Evolutionary conservation across 2,329 filamentous ascomycete genomes (phyloP).

Genomic region (Xylariaceae sp.): DNA sequence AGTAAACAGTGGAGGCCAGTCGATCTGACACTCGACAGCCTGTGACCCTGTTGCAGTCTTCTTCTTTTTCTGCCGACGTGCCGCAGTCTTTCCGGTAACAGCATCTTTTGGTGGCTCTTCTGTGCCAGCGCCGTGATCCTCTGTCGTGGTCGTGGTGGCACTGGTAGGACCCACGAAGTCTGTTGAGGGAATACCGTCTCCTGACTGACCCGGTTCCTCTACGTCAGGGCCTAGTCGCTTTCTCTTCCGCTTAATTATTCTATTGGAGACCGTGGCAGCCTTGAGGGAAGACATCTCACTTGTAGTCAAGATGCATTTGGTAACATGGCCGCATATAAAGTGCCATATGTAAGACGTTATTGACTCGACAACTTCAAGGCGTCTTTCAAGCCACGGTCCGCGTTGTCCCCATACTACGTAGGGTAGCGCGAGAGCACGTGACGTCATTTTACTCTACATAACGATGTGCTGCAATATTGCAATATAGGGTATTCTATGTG

Average conservation of each 20-base stretch:
- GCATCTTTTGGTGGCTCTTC: not conserved
- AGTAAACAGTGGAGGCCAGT: slow-evolving; percentile 80
- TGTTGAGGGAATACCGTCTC: slow-evolving; percentile 4
- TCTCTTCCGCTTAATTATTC: slow-evolving; percentile 46
- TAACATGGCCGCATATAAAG: not conserved
- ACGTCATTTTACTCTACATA: too few relatives aligned
- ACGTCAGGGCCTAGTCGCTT: slow-evolving; percentile 45
- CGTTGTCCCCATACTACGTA: not conserved
- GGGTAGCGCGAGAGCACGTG: slow-evolving; percentile 26
- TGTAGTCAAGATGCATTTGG: slow-evolving; percentile 40
- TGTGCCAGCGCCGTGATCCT: not conserved
- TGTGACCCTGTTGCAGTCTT: slow-evolving; percentile 27
- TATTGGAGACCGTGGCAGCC: slow-evolving; percentile 55
- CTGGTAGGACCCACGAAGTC: not conserved
- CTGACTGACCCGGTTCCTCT: slow-evolving; percentile 8
- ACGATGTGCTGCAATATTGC: too few relatives aligned
- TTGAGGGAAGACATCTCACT: slow-evolving; percentile 53
- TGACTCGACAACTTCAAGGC: not conserved
- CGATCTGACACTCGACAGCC: slow-evolving; percentile 46
- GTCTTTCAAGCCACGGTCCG: slow-evolving; percentile 8
- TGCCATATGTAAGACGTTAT: not conserved
- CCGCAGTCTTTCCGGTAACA: slow-evolving; percentile 3
- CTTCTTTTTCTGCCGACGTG: slow-evolving; percentile 31
- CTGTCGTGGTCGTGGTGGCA: not conserved
- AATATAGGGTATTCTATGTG: too few relatives aligned